phyloP scores from a whole-genome alignment of 2,329 filamentous ascomycete species.

The Ophiocordyceps unilateralis region DNA sequence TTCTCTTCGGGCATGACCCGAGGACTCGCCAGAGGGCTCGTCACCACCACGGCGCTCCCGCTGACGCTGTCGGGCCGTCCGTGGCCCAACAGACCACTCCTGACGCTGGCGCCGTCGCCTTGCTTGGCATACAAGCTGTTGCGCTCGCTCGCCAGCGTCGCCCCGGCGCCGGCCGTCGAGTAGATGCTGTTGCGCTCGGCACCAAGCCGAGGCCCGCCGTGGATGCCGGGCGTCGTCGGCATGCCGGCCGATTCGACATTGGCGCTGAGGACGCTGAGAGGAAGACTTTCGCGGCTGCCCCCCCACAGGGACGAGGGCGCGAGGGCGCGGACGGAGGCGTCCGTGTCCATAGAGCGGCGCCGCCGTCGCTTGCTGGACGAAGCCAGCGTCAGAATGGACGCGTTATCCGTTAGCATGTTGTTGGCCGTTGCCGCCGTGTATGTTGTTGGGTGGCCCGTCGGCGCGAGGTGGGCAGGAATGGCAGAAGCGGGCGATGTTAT shows the following conservation, averaged over 20 bases:
- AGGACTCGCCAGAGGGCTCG: constrained; percentile 46
- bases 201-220: constrained; percentile 27
- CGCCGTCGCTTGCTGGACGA: constrained; percentile 66
- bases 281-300: constrained; percentile 63
- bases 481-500: constrained; percentile 48
- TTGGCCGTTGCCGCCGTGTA: constrained; percentile 68
- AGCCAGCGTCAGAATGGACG: constrained; percentile 69
- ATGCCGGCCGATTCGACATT: constrained; percentile 39
- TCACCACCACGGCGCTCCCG: constrained; percentile 49
- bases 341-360: constrained; percentile 66
- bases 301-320: constrained; percentile 70
- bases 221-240: constrained; percentile 30
- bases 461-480: constrained; percentile 52
- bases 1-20: constrained; percentile 24
- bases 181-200: constrained; percentile 68
- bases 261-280: constrained; percentile 59
- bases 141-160: constrained; percentile 53
- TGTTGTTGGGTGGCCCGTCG: constrained; percentile 44
- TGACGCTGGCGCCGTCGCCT: constrained; percentile 58
- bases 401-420: constrained; percentile 68
- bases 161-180: constrained; percentile 51
- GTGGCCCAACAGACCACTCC: constrained; percentile 63
- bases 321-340: constrained; percentile 71
- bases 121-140: constrained; percentile 63
- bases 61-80: constrained; percentile 66